Percentiles rank a stretch among this genome's conserved stretches.
Conservation (phyloP, 345 rosid genomes). For the Brassica rapa region DNA sequence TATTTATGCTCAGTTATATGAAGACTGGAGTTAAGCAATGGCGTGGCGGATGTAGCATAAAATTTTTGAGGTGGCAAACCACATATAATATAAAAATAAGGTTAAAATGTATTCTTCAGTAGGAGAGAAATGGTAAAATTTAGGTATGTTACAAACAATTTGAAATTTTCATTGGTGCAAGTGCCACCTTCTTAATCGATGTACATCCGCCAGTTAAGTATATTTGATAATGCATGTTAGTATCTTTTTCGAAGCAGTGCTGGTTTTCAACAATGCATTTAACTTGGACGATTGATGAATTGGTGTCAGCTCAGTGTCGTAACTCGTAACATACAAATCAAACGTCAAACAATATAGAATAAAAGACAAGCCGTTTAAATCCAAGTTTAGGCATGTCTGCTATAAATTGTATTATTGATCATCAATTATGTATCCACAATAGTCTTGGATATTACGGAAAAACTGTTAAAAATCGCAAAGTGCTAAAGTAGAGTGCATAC, state of each 20-base stretch:
- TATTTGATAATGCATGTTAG: background rate
- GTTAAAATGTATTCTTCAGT: no score
- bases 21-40: background rate
- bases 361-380: conserved; percentile 30
- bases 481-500: background rate
- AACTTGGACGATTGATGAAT: conserved; percentile 18
- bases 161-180: no score
- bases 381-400: conserved; percentile 32
- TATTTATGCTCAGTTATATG: no score
- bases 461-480: background rate
- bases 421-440: conserved; percentile 39
- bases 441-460: conserved; percentile 20
- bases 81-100: no score
- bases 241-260: background rate
- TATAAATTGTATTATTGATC: conserved; percentile 38
- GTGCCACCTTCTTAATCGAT: no score
- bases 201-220: background rate
- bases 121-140: no score
- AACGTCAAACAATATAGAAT: conserved; percentile 22
- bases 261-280: conserved; percentile 21
- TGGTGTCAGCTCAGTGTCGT: conserved; percentile 24
- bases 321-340: conserved; percentile 15
- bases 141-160: no score
- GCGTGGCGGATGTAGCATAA: no score
- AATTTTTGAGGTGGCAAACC: no score